Percentiles rank a stretch among this genome's conserved stretches.
Evolutionary conservation across 306 rosid genomes (phyloP).

Genomic region (Pterocarpus santalinus): DNA sequence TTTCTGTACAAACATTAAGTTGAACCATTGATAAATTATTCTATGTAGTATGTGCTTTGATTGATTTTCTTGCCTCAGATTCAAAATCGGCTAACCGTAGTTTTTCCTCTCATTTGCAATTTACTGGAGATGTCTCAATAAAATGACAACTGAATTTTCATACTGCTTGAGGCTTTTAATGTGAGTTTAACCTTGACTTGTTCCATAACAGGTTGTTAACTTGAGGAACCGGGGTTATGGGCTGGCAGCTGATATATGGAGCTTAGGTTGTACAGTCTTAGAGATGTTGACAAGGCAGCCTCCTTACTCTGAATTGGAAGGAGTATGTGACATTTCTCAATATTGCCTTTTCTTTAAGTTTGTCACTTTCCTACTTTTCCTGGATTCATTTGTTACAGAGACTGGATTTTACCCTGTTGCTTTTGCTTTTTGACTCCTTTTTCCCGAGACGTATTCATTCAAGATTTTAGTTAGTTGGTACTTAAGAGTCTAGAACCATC

Average conservation of each 20-base stretch:
- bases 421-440: slow-evolving; percentile 4
- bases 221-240: slow-evolving; percentile 58
- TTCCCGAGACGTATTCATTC: neutral
- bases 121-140: slow-evolving; percentile 12
- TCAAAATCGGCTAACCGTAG: slow-evolving; percentile 17
- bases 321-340: slow-evolving; percentile 51
- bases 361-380: slow-evolving; percentile 23
- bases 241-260: slow-evolving; percentile 73
- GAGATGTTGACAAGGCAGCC: slow-evolving; percentile 63
- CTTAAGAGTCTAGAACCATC: neutral
- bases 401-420: neutral
- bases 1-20: slow-evolving; percentile 15
- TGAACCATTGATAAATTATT: slow-evolving; percentile 7
- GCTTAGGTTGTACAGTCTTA: slow-evolving; percentile 71
- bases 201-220: slow-evolving; percentile 62
- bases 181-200: slow-evolving; percentile 37
- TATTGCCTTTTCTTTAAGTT: slow-evolving; percentile 6
- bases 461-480: slow-evolving; percentile 14
- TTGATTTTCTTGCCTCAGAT: slow-evolving; percentile 19
- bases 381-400: slow-evolving; percentile 21
- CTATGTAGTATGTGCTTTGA: slow-evolving; percentile 15
- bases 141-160: slow-evolving; percentile 1
- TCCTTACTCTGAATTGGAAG: slow-evolving; percentile 67
- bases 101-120: slow-evolving; percentile 19
- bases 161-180: neutral